Conservation (phyloP, 2,329 filamentous ascomycete genomes). For the Drechslera avenae region DNA sequence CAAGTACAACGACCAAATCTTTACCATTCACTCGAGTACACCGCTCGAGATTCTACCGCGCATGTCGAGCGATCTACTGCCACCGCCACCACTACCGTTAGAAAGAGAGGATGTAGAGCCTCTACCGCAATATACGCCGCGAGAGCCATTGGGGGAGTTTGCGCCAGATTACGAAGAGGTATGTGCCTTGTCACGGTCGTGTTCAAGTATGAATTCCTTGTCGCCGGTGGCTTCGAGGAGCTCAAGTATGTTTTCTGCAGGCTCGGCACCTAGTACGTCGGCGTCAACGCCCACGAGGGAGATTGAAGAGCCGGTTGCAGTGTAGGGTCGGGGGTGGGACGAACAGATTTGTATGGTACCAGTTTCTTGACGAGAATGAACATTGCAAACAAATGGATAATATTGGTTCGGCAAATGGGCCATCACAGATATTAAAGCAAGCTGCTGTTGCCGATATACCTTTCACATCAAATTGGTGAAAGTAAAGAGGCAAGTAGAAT, state of each 20-base stretch:
- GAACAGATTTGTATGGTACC: neutral
- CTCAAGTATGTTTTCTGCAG: conserved; percentile 21
- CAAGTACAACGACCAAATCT: conserved; percentile 33
- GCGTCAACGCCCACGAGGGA: conserved; percentile 17
- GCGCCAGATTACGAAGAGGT: conserved; percentile 42
- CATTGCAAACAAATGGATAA: too few relatives aligned
- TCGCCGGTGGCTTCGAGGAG: conserved; percentile 18
- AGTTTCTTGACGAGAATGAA: too few relatives aligned
- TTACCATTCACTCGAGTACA: conserved; percentile 33
- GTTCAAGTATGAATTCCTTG: conserved; percentile 20
- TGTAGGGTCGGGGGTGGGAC: neutral
- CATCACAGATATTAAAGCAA: neutral
- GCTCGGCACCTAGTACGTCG: conserved; percentile 10
- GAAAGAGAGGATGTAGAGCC: conserved; percentile 36
- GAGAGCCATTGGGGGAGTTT: conserved; percentile 36
- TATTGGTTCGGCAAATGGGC: neutral
- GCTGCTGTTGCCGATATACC: too few relatives aligned
- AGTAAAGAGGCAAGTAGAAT: too few relatives aligned
- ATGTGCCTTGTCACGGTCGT: conserved; percentile 25
- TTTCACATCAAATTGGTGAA: too few relatives aligned
- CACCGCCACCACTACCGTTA: conserved; percentile 3
- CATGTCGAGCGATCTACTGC: conserved; percentile 15
- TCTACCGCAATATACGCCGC: conserved; percentile 37
- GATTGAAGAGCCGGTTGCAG: conserved; percentile 11
- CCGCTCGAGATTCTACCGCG: conserved; percentile 41